These are phyloP conservation scores for Geotrichum fermentans DNA, from an alignment of 1,139 yeast species.

Conservation along the genomic window DNA sequence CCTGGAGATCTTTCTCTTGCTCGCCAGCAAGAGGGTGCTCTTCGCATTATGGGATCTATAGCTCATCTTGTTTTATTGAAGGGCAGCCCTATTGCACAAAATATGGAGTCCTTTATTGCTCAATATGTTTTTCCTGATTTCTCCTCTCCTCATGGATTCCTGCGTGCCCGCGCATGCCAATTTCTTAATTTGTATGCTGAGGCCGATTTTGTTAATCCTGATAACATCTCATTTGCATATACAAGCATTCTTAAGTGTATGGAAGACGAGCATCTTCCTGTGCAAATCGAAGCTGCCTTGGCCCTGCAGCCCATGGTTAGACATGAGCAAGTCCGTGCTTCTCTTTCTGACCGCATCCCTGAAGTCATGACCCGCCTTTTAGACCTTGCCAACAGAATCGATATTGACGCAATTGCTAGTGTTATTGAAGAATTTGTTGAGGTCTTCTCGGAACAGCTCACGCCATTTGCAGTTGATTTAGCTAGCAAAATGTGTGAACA, in stretches of 20 bases:
- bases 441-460: constrained; percentile 76
- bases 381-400: constrained; percentile 72
- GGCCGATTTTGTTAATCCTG: constrained; percentile 49
- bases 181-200: constrained; percentile 64
- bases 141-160: constrained; percentile 58
- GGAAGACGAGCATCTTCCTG: constrained; percentile 57
- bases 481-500: constrained; percentile 77
- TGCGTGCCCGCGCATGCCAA: constrained; percentile 82
- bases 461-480: constrained; percentile 87
- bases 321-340: constrained; percentile 60
- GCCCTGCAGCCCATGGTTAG: constrained; percentile 77
- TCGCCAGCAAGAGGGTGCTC: constrained; percentile 69
- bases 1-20: constrained; percentile 54
- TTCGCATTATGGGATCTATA: constrained; percentile 72
- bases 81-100: constrained; percentile 53
- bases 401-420: constrained; percentile 77
- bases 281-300: constrained; percentile 75
- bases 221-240: constrained; percentile 52
- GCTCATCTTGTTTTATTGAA: constrained; percentile 53
- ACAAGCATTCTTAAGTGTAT: constrained; percentile 65
- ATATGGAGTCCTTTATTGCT: constrained; percentile 66
- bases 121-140: constrained; percentile 69
- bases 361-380: constrained; percentile 79
- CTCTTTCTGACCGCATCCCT: constrained; percentile 62
- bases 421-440: constrained; percentile 97